Base-by-base conservation (phyloP, 2,329 filamentous ascomycete species). In the Scedosporium apiospermum region DNA sequence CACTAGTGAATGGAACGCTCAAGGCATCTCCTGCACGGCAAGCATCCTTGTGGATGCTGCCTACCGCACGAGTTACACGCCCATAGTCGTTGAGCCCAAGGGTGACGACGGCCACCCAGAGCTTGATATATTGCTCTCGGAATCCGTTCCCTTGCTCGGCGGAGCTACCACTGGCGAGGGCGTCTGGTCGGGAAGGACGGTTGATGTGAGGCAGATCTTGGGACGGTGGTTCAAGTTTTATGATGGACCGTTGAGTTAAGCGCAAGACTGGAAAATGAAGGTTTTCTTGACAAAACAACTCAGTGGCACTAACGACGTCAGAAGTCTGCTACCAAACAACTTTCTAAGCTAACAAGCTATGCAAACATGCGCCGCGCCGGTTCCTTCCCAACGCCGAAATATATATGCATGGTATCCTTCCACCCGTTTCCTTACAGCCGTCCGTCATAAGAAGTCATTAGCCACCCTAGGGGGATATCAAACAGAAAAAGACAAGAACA, bases 1-100 rank as follows among this genome's bases (percentile, higher is more conserved):
- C 62, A 89, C 87, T 0, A 85, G 85, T 65, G 87, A 90, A 64
- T 92, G 88, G 83, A 91, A 88, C 60, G 88, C 86, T 0, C 89
- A 92, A 72, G 90, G 89, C 0, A 71, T 93, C 12, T 80, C 83
- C 21, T 80, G 80, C 63, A 87, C 86, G 1, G 78, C 85, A n/a
- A 80, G 88, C 1, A 74, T 78, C 0, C 73, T 89, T 1, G 80
- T 90, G 7, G 88, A 91, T 63, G 79, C 82, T 2, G 86, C 86
- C 0, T 68, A 69, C 42, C 76, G 79, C 18, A 71, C 73, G 6
- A 72, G 70, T 0, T 78, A 82, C 65, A 71, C 69, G 21, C 74
- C 81, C 4, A 72, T 80, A 2, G 63, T 85, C 6, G 66, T 81
- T 2, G 84, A 87, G 69, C 77, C 79, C 2, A 70, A 67, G 49